Evolutionary conservation across 495 filamentous ascomycete species (phyloP), one percentile per base, ranked within the genome.

Genomic region (Aspergillus indologenus): DNA sequence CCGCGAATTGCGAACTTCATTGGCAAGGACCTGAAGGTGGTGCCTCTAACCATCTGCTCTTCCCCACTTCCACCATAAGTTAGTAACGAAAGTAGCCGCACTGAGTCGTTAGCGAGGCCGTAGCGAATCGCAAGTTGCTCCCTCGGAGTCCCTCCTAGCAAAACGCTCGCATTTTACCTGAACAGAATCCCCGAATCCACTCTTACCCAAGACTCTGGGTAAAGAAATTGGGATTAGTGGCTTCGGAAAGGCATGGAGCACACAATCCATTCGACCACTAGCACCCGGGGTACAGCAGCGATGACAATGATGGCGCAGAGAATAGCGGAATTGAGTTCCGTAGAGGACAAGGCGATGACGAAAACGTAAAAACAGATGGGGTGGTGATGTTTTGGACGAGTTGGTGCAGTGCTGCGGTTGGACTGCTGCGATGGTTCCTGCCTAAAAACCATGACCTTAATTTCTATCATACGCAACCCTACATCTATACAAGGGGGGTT

Each of bases 331-430:
- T 29, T 29, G 22, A 20, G 23, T 51, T 51, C 48, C 48, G 48
- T 51, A n/a, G 48, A 19, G n/a, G n/a, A n/a, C n/a, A 24, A 51
- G 18, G 3, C 48, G 47, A 50, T 50, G 47, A 50, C 22, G 47
- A 22, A 15, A 21, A 15, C n/a, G n/a, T n/a, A n/a, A n/a, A n/a
- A n/a, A n/a, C n/a, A n/a, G n/a, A n/a, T n/a, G n/a, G n/a, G n/a
- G n/a, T n/a, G n/a, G n/a, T n/a, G n/a, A n/a, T n/a, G n/a, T n/a
- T n/a, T n/a, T 29, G 26, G 26, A 29, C 9, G 26, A 29, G 26
- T n/a, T n/a, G 26, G 9, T 29, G 26, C 26, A 29, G 26, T 29
- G 26, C 26, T 4, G 26, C 9, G 26, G 26, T 9, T 29, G 3
- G 26, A 29, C 26, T 29, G 26, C 26, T 29, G 26, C 3, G 4